Base-by-base conservation (phyloP, 768 basidiomycete genomes). In the Leccinum incarnatum region DNA sequence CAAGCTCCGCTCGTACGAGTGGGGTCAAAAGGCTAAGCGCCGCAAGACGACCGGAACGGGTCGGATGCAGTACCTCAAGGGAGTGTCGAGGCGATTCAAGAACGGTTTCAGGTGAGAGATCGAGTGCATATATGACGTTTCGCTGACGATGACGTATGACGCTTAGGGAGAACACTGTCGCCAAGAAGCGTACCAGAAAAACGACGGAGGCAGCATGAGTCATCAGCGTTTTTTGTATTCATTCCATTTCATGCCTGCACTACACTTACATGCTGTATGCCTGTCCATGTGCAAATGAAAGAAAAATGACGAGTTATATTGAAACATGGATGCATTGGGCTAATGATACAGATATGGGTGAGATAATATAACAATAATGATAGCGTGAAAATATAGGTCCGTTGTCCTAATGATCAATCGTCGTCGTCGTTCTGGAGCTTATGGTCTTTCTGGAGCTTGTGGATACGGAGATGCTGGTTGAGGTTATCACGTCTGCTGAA, bases 1-100 rank as follows among this genome's bases (percentile, higher is more conserved):
- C 56, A 98, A 93, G 79, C 78, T 96, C 69, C 87, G 96, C 71
- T 95, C 93, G 69, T 98, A 87, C 78, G 91, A 98, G 79, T 98
- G 97, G 97, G 94, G 95, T 66, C 83, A 87, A 75, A 99, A 99
- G 85, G 97, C 97, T 55, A 98, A 98, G 87, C 89, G 97, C 78
- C 89, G 96, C 87, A 97, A 96, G 88, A 98, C 96, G 51, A 98
- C 97, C 59, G 97, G 97, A 60, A 95, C 96, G 65, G 96, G 96
- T 65, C 84, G 95, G 72, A 97, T 97, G 95, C 79, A 27, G 27
- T 27, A 94, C 84, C 83, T 98, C 77, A 97, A 95, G 83, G 76
- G 82, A 54, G 96, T 98, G 46, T 87, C 89, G 68, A 86, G 95
- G 74, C 85, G 93, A 67, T 98, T 98, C 89, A 98, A 98, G 88